Percentiles rank a stretch among this genome's conserved stretches.
phyloP scores from a whole-genome alignment of 805 yeast genomes.

The Starmerella cellae region DNA sequence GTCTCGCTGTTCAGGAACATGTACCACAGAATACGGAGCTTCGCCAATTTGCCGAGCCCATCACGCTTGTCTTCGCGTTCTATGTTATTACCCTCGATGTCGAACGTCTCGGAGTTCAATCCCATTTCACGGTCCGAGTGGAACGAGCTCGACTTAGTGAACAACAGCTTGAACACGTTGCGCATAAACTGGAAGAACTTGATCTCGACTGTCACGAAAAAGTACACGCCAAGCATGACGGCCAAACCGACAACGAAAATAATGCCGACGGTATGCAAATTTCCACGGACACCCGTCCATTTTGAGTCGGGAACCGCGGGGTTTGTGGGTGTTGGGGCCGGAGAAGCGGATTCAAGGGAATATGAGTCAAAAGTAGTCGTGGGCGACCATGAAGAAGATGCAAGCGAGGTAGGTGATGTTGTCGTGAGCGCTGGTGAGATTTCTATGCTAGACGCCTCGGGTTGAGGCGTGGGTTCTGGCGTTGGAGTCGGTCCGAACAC shows the following conservation, averaged over 20 bases:
- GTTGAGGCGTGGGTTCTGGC: too few relatives aligned
- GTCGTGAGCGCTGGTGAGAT: too few relatives aligned
- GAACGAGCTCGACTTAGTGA: slow-evolving; percentile 10
- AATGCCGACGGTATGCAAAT: too few relatives aligned
- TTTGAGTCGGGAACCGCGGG: too few relatives aligned
- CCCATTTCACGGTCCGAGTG: slow-evolving; percentile 30
- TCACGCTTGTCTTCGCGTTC: slow-evolving; percentile 39
- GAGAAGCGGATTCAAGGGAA: too few relatives aligned
- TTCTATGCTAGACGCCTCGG: too few relatives aligned
- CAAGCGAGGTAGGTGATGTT: too few relatives aligned
- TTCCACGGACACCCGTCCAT: too few relatives aligned
- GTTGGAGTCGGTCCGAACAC: too few relatives aligned
- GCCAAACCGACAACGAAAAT: not conserved
- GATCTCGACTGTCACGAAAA: slow-evolving; percentile 1
- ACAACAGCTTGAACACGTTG: slow-evolving; percentile 4
- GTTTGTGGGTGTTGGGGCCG: too few relatives aligned
- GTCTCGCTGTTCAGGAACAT: slow-evolving; percentile 41
- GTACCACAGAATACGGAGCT: slow-evolving; percentile 36
- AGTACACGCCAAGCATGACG: not conserved
- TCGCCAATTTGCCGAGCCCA: slow-evolving; percentile 50
- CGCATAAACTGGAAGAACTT: slow-evolving; percentile 1
- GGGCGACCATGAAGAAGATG: too few relatives aligned
- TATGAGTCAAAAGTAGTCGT: too few relatives aligned
- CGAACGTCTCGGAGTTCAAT: slow-evolving; percentile 45
- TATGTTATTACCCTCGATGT: slow-evolving; percentile 38